Base-by-base conservation (phyloP, 2,329 filamentous ascomycete genomes). In the Daldinia eschscholtzii region DNA sequence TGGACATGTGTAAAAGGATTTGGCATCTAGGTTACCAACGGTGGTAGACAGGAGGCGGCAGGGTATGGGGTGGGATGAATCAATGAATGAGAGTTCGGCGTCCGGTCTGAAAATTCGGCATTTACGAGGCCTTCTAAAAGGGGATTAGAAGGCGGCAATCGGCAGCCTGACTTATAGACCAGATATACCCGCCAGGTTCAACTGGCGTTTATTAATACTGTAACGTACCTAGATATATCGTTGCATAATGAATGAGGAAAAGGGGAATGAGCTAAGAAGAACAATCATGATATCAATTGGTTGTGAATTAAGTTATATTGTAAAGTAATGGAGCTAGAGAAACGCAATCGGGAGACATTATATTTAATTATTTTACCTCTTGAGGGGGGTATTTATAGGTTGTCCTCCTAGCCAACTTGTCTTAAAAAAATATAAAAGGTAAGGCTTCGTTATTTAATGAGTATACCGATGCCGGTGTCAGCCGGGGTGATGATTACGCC, bases 1-100 rank as follows among this genome's bases (percentile, higher is more conserved):
- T 99, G 96, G 96, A 87, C 94, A 67, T 90, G 97, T 75, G 94
- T 97, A 42, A 92, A 95, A 80, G 93, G 93, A 20, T 80, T 95
- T 67, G 86, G 86, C 62, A 77, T 91, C 71, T 91, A 81, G 35
- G 42, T 4, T 62, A 13, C 26, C 52, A 35, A 4, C 23, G 62
- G 20, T 39, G 13, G 35, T 39, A 13, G 3, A 39, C 12, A 13
- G 35, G 13, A 39, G 35, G 13, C 35, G 35, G 12, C 20, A 23
- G 60, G 66, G 26, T 57, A 44, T 10, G 15, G 15, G 28, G 53
- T 48, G 33, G 46, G 30, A 59, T 57, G 18, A 39, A 55, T 39
- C 23, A 58, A 26, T 39, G 39, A 15, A 15, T 57, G 50, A 6
- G 23, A 41, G 18, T n/a, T 18, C 42, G 55, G 61, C 52, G 55